Evolutionary conservation across 352 stramenopile genomes (phyloP), one percentile per base, ranked within the genome.

Genomic region (Phytophthora europaea): DNA sequence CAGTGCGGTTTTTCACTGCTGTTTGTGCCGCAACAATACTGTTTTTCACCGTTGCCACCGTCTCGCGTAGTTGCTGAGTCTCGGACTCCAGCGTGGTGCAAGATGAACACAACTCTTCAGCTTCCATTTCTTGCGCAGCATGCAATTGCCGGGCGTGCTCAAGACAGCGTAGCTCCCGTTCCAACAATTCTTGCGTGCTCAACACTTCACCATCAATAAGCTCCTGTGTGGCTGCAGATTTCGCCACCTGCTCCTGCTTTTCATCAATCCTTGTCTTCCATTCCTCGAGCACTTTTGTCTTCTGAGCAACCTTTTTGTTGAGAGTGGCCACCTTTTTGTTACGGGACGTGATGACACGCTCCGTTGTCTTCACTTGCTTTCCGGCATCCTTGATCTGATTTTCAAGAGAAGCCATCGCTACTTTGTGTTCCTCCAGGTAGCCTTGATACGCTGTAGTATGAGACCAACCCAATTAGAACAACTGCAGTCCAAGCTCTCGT

Each of bases 1-100:
- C 69, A 23, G 68, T 63, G 48, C 62, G 75, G 34, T 81, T 81
- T 62, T 73, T 79, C 55, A 81, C 67, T n/a, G 70, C 63, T 13
- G 62, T 79, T 73, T 79, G 52, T 28, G 67, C 51, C n/a, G 40
- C 57, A n/a, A 58, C 10, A 26, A 72, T 68, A 33, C 40, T 65
- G 6, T 48, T 38, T 23, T 61, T 74, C 36, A 72, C 54, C 28
- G 18, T 48, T 34, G 38, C 36, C n/a, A 76, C 1, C 5, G 13
- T 54, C 12, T 61, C 61, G 9, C 61, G 45, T 36, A n/a, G 26
- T n/a, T 62, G 38, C 16, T 67, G 56, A 26, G 72, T 70, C 20
- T 79, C 63, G 18, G 60, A 54, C n/a, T 80, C 72, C 12, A 76
- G 47, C n/a, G 8, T 33, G 2, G 51, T 33, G 20, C 75, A 81